Percentiles rank a stretch among this genome's conserved stretches.
Conservation (phyloP, 2,329 filamentous ascomycete genomes). For the Phyllosticta citriasiana region DNA sequence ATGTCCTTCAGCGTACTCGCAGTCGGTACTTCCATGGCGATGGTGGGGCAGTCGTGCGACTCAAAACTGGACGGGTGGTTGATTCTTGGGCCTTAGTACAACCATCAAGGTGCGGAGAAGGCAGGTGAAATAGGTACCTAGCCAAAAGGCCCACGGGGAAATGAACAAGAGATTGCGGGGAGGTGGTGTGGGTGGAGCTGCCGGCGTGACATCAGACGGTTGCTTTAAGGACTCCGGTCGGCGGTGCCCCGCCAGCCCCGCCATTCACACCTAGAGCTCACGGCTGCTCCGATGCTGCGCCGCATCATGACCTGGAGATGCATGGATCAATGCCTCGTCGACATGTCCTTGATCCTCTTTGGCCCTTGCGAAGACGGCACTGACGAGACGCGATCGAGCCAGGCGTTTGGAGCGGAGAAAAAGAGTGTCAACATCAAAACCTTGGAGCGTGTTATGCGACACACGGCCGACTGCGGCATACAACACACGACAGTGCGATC, state of each 20-base stretch:
- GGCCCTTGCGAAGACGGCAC: too few species aligned
- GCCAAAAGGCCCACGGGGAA: neutral
- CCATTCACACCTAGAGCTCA: neutral
- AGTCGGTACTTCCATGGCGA: conserved; percentile 50
- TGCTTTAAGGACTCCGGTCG: conserved; percentile 5
- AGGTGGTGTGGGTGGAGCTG: conserved; percentile 5
- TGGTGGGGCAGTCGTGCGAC: conserved; percentile 3
- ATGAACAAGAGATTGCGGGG: conserved; percentile 1
- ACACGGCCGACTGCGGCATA: neutral
- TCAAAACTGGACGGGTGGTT: neutral
- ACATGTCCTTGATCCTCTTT: neutral
- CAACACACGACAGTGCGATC: neutral
- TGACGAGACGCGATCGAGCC: too few species aligned
- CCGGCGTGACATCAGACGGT: conserved; percentile 8
- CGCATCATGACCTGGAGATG: neutral
- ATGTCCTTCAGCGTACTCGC: conserved; percentile 68
- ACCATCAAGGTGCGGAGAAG: neutral
- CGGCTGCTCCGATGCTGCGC: conserved; percentile 1
- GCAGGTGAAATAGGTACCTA: neutral
- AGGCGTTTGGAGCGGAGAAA: too few species aligned
- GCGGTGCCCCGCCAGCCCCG: conserved; percentile 8
- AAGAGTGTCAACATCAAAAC: neutral
- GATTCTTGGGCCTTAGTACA: neutral
- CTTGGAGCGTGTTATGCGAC: neutral
- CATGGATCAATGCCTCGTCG: neutral